Evolutionary conservation across 2,329 filamentous ascomycete genomes (phyloP).

Genomic region (Leptographium procerum): DNA sequence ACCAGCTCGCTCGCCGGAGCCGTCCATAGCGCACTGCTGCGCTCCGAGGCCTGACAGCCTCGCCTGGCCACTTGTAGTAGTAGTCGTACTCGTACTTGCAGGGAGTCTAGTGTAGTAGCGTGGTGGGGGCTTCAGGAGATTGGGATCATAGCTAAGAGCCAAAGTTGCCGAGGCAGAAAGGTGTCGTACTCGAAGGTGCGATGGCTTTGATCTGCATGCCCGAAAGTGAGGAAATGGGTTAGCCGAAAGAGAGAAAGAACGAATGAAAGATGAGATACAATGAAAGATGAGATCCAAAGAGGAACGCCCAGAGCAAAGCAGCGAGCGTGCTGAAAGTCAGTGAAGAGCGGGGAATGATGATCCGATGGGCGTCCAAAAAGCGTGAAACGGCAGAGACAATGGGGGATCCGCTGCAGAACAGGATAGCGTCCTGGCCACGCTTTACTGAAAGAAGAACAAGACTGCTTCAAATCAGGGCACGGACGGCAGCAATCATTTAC

Average conservation of each 20-base stretch:
- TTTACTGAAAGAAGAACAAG: neutral
- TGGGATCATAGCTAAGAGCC: neutral
- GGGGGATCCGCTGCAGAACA: neutral
- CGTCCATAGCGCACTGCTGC: neutral
- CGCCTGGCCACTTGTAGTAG: neutral
- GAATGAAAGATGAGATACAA: no score
- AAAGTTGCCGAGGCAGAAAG: neutral
- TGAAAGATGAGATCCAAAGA: no score
- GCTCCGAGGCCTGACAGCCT: conserved; percentile 6
- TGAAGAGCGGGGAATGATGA: neutral
- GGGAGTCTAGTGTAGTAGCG: conserved; percentile 5
- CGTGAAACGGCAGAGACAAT: neutral
- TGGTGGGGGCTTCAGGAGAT: conserved; percentile 10
- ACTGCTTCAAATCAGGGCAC: neutral
- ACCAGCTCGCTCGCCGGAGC: neutral
- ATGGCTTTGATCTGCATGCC: neutral
- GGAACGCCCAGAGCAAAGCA: neutral
- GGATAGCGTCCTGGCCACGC: neutral
- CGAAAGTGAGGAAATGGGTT: neutral
- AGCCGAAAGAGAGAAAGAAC: neutral
- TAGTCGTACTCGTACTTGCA: neutral
- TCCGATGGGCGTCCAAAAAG: neutral
- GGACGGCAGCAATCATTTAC: neutral
- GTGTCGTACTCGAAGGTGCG: neutral
- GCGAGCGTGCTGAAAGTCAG: neutral